Evolutionary conservation across 2,329 filamentous ascomycete genomes (phyloP), one percentile per base, ranked within the genome.

Genomic region (Talaromyces sp.): DNA sequence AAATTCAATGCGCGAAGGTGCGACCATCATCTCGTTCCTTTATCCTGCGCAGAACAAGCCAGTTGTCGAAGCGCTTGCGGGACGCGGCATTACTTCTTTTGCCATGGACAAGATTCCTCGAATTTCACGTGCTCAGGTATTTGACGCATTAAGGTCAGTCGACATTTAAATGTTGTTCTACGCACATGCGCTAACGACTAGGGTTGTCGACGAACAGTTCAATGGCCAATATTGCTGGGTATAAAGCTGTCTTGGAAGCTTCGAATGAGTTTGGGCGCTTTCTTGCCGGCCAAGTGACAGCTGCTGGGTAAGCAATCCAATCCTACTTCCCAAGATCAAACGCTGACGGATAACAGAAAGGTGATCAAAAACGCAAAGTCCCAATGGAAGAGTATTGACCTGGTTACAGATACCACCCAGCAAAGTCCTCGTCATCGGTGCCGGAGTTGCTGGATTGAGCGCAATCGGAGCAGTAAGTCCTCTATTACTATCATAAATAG

Each of bases 191-290:
- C 64, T 66, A 17, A 66, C 49, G 2, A 34, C 13, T 6, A 27
- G 53, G 43, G 10, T 47, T 29, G 29, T 47, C 22, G 10, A 31
- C 25, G 17, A 60, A 43, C 61, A 93, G 91, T 76, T 95, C 91
- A 10, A 96, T 96, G 93, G 92, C 93, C 67, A 96, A 96, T 72
- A 96, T 96, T 79, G 91, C 92, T 25, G 93, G 93, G 0, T 97
- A 97, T 80, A 96, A 96, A 78, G 93, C 92, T 47, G 91, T 96
- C 1, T 81, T 96, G 51, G 92, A 96, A 77, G 93, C 92, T 1
- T 93, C 91, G 15, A 96, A 96, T 77, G 88, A 90, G 68, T 97
- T 96, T 77, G 92, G 92, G 61, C 88, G 92, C 54, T 96, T 96
- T 74, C 79, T 96, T 70, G 96, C 92, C 13, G 93, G 92, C 31